Evolutionary conservation across 805 yeast genomes (phyloP).

Genomic region (Ogataea corticis): DNA sequence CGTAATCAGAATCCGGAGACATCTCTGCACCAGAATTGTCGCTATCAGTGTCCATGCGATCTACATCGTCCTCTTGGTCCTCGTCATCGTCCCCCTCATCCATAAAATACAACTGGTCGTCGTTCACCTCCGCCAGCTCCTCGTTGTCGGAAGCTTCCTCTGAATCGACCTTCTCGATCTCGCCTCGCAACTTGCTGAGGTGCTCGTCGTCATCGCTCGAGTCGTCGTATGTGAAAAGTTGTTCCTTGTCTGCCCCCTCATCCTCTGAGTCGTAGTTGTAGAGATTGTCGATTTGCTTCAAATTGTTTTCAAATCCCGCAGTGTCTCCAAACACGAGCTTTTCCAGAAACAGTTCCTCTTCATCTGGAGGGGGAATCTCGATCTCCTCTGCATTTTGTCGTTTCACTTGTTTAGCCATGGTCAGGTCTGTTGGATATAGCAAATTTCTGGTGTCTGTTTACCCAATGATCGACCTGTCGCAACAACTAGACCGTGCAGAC

Average conservation of each 20-base stretch:
- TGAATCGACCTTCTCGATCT: conserved; percentile 34
- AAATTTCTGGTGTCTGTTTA: neutral
- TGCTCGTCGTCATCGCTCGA: conserved; percentile 35
- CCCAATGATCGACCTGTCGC: neutral
- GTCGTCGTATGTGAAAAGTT: conserved; percentile 24
- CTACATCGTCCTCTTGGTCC: conserved; percentile 45
- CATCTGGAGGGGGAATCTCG: conserved; percentile 69
- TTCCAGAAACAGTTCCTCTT: conserved; percentile 78
- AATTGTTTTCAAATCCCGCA: conserved; percentile 66
- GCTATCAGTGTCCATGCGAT: conserved; percentile 37
- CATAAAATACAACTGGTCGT: conserved; percentile 54
- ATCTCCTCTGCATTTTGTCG: conserved; percentile 15
- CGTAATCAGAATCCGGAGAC: conserved; percentile 32
- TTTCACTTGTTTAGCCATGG: conserved; percentile 13
- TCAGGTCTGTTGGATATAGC: neutral
- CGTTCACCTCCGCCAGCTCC: conserved; percentile 35
- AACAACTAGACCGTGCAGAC: no score
- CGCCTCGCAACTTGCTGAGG: conserved; percentile 45
- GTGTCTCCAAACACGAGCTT: conserved; percentile 87
- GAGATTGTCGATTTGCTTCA: conserved; percentile 61
- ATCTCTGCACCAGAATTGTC: conserved; percentile 29
- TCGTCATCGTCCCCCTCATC: conserved; percentile 44
- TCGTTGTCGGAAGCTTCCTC: conserved; percentile 35
- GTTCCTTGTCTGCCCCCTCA: conserved; percentile 26
- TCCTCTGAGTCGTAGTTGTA: conserved; percentile 47